A percentile compares a stretch with the other conserved stretches of the same genome.
These are phyloP conservation scores for Hippophae gyantsensis DNA, from an alignment of 306 rosid species.

Conservation along the genomic window DNA sequence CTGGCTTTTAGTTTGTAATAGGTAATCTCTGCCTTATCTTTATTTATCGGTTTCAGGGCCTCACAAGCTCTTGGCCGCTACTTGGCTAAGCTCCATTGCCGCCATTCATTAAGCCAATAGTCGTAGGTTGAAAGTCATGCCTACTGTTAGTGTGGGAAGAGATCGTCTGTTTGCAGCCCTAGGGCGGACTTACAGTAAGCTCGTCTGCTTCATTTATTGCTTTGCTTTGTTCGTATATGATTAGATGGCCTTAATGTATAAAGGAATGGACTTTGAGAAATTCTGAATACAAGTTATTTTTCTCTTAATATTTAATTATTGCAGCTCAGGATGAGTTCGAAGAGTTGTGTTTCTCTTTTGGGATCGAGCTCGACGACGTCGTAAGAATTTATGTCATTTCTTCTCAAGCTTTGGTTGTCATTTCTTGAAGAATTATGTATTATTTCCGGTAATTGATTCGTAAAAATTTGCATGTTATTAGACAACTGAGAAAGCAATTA, in stretches of 20 bases:
- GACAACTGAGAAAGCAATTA: conserved; percentile 88
- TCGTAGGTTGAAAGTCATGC: conserved; percentile 39
- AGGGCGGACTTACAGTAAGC: conserved; percentile 69
- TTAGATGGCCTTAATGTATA: background rate
- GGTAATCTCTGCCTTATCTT: too few species aligned
- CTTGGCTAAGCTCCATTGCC: too few species aligned
- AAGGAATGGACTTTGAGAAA: background rate
- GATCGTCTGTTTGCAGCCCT: conserved; percentile 71
- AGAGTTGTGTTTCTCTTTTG: conserved; percentile 77
- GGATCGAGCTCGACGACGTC: conserved; percentile 88
- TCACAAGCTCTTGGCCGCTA: too few species aligned
- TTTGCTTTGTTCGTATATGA: background rate
- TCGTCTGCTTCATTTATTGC: background rate
- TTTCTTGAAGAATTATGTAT: background rate
- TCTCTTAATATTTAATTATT: conserved; percentile 12
- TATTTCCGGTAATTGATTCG: background rate
- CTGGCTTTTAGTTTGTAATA: too few species aligned
- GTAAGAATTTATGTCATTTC: conserved; percentile 29
- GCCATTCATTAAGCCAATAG: background rate
- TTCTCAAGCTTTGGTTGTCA: background rate
- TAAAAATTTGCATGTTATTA: conserved; percentile 3
- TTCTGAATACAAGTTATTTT: background rate
- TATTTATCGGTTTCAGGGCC: too few species aligned
- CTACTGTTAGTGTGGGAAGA: conserved; percentile 78
- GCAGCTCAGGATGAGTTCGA: conserved; percentile 84